Evolutionary conservation across 306 rosid genomes (phyloP).

Genomic region (Luffa aegyptiaca): DNA sequence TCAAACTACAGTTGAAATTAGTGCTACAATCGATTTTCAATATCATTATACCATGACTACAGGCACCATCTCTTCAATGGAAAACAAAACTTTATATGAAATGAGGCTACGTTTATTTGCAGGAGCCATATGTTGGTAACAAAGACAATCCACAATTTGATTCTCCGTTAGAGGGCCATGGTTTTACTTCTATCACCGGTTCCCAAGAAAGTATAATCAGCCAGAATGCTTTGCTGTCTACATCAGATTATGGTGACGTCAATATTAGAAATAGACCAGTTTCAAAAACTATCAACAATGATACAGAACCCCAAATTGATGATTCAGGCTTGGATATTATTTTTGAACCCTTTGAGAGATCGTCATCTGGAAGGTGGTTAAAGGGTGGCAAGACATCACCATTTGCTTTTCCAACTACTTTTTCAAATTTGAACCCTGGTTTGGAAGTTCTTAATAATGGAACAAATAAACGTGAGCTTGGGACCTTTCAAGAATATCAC

Average conservation of each 20-base stretch:
- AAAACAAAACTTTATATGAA: not conserved
- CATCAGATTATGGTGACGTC: constrained; percentile 23
- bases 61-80: not conserved
- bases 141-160: constrained; percentile 36
- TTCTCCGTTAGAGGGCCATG: constrained; percentile 24
- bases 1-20: not conserved
- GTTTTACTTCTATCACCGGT: constrained; percentile 14
- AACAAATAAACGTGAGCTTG: not conserved
- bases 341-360: constrained; percentile 22
- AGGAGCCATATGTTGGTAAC: constrained; percentile 32
- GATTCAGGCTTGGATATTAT: constrained; percentile 20
- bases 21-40: not conserved
- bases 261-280: constrained; percentile 1
- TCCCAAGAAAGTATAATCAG: constrained; percentile 2
- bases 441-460: constrained; percentile 16
- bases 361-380: constrained; percentile 30
- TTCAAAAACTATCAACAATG: constrained; percentile 20
- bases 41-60: not conserved
- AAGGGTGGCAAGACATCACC: constrained; percentile 24
- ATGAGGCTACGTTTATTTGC: constrained; percentile 2
- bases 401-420: constrained; percentile 22
- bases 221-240: constrained; percentile 14
- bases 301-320: constrained; percentile 15
- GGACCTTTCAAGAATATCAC: constrained; percentile 23
- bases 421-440: constrained; percentile 15